Evolutionary conservation across 1,284 basidiomycete genomes (phyloP).

Genomic region (Anthracocystis setariae): DNA sequence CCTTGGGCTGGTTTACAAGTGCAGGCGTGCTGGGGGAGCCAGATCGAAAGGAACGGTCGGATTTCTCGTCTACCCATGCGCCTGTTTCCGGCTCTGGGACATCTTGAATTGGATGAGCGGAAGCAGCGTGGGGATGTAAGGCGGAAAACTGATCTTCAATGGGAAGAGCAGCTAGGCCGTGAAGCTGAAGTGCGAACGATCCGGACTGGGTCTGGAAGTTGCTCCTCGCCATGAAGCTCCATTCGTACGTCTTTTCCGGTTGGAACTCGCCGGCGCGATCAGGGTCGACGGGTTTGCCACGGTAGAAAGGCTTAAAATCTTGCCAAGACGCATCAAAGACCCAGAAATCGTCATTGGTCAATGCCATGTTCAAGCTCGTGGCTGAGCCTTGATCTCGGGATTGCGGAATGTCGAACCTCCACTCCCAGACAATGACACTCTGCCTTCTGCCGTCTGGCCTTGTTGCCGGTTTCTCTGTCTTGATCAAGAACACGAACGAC

Average conservation of each 20-base stretch:
- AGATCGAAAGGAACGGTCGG: constrained; percentile 32
- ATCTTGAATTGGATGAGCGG: constrained; percentile 1
- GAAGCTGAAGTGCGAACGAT: constrained; percentile 38
- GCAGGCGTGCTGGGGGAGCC: background rate
- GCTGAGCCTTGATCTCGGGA: constrained; percentile 1
- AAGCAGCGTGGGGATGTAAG: background rate
- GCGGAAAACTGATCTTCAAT: constrained; percentile 8
- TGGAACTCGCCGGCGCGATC: constrained; percentile 37
- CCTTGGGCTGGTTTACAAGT: background rate
- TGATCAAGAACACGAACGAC: constrained; percentile 69
- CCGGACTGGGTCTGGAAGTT: constrained; percentile 56
- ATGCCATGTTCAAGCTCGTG: constrained; percentile 7
- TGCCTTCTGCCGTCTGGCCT: constrained; percentile 68
- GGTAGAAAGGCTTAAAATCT: constrained; percentile 69
- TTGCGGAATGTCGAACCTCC: constrained; percentile 60
- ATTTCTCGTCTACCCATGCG: constrained; percentile 27
- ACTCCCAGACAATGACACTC: constrained; percentile 70
- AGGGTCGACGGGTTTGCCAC: constrained; percentile 68
- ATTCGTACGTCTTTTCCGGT: constrained; percentile 46
- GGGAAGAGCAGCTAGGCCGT: constrained; percentile 34
- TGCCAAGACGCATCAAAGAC: constrained; percentile 66
- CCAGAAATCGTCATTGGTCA: constrained; percentile 37
- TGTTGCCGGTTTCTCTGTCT: constrained; percentile 65
- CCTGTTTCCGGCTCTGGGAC: background rate
- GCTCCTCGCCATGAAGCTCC: constrained; percentile 60